Evolutionary conservation across 306 rosid genomes (phyloP).

Genomic region (Cucumis cinereus): DNA sequence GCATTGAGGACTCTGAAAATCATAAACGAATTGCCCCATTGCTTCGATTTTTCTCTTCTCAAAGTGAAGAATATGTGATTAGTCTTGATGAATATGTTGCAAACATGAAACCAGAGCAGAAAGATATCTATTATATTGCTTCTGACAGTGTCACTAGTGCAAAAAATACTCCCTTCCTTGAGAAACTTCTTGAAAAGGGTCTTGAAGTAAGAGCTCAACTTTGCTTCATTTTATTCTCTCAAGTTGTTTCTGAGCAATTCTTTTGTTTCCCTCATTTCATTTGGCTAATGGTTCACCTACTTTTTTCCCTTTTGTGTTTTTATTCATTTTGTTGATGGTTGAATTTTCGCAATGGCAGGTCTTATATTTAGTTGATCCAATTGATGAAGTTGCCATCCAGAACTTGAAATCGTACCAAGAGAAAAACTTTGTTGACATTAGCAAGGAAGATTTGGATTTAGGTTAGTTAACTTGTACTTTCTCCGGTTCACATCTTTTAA

Average conservation of each 20-base stretch:
- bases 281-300: not conserved
- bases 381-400: conserved; percentile 91
- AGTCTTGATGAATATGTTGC: conserved; percentile 95
- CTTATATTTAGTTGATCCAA: conserved; percentile 84
- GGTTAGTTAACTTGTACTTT: conserved; percentile 31
- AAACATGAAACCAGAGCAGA: conserved; percentile 93
- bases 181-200: conserved; percentile 65
- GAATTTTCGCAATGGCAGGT: conserved; percentile 33
- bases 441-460: conserved; percentile 94
- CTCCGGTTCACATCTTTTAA: not conserved
- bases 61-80: conserved; percentile 69
- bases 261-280: not conserved
- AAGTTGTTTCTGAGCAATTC: not conserved
- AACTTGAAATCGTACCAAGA: conserved; percentile 87
- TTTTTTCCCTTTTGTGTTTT: not conserved
- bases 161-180: conserved; percentile 85
- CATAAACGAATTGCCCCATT: conserved; percentile 94
- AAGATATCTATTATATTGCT: conserved; percentile 85
- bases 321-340: not conserved
- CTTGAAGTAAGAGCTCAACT: conserved; percentile 44
- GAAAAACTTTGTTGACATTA: conserved; percentile 82
- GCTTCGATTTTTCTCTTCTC: conserved; percentile 90
- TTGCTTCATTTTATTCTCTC: not conserved
- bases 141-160: conserved; percentile 90
- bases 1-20: conserved; percentile 95